Conservation (phyloP, 257 asterid species). For the Capsicum baccatum region DNA sequence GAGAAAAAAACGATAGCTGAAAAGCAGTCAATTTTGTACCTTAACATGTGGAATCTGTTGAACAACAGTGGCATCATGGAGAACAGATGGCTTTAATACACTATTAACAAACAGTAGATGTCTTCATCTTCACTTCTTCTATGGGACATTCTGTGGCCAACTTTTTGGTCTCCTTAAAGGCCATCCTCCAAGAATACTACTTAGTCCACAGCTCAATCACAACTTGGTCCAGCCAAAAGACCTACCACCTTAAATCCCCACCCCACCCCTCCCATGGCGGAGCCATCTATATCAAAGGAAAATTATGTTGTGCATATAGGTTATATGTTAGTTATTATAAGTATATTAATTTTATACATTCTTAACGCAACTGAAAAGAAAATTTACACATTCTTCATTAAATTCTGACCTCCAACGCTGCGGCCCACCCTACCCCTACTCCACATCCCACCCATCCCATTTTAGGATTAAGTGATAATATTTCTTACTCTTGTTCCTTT, state of each 20-base stretch:
- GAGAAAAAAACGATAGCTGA: background rate
- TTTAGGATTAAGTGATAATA: background rate
- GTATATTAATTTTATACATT: too few relatives aligned
- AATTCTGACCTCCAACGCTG: too few relatives aligned
- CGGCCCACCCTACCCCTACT: too few relatives aligned
- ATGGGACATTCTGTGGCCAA: background rate
- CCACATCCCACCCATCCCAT: background rate
- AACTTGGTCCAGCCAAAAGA: too few relatives aligned
- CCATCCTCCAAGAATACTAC: background rate
- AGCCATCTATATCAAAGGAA: too few relatives aligned
- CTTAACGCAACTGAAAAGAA: too few relatives aligned
- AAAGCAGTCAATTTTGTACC: too few relatives aligned
- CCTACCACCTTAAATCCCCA: too few relatives aligned
- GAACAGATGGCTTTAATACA: slow-evolving; percentile 5
- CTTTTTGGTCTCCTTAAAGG: slow-evolving; percentile 37
- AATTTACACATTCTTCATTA: too few relatives aligned
- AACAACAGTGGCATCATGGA: background rate
- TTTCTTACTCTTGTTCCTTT: background rate
- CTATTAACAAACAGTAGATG: slow-evolving; percentile 28
- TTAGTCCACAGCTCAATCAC: background rate
- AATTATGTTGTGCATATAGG: too few relatives aligned
- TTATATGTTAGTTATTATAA: too few relatives aligned
- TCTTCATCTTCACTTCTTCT: slow-evolving; percentile 16
- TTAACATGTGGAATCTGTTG: background rate
- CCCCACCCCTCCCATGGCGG: too few relatives aligned